Base-by-base conservation (phyloP, 306 rosid species). In the Sicyos baderoa region DNA sequence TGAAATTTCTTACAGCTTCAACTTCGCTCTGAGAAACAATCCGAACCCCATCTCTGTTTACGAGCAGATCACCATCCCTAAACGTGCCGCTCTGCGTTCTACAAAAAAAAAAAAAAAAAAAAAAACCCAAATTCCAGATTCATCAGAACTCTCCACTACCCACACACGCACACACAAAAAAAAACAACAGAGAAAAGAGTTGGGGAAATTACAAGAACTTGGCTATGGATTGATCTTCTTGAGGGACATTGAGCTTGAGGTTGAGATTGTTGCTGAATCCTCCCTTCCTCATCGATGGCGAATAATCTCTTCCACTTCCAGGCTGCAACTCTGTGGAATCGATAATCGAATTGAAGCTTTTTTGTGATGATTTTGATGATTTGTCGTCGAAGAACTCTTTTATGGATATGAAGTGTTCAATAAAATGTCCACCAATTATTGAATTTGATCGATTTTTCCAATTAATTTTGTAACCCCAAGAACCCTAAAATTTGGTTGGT, bases 1-100 rank as follows among this genome's bases (percentile, higher is more conserved):
- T 15, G 4, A 72, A 19, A 72, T 48, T 17, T 48, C 75, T 84
- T 85, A 94, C 99, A 55, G 87, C 89, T 77, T 94, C 96, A 23
- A 86, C 87, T 84, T 85, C 96, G 75, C 76, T 76, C 58, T 84
- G 79, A 75, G 99, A 66, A 16, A 94, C 88, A 80, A 94, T 74
- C 76, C 99, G 90, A 80, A 94, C 96, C 23, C 99, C 99, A 73
- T 90, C 91, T 54, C 81, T 85, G 65, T 94, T 90, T 19, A 94
- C 99, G 35, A 94, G 96, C 70, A 94, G 96, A 88, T 94, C 95
- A 64, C 95, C 99, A 63, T 88, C 95, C 84, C 59, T 85, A 86
- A 94, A 94, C 23, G 99, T 94, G 13, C 96, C 97, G 62, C 99
- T 88, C 78, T 88, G 82, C 49, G 99, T 94, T 83, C 99, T 94